phyloP scores from a whole-genome alignment of 495 filamentous ascomycete genomes.

The Trichocladium antarcticum region DNA sequence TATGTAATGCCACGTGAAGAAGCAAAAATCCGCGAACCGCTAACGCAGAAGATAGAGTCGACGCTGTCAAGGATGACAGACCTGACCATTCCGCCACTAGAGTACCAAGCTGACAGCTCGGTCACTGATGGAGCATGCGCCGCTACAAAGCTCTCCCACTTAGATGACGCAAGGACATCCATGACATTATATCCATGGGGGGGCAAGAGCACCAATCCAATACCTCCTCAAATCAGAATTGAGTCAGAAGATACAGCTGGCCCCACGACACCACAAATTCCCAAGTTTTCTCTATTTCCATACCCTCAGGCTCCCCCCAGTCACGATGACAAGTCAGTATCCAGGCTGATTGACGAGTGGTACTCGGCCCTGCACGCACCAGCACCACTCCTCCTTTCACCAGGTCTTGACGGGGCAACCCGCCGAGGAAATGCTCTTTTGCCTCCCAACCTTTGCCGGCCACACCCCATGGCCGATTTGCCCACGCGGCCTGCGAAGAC shows the following conservation, averaged over 20 bases:
- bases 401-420: no score
- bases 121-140: background rate
- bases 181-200: no score
- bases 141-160: no score
- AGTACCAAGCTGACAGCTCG: background rate
- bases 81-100: conserved; percentile 21
- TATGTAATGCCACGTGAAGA: background rate
- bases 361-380: background rate
- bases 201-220: no score
- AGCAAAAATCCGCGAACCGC: background rate
- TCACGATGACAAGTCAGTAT: background rate
- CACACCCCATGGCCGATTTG: background rate
- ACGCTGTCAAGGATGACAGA: conserved; percentile 34
- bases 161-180: no score
- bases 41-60: conserved; percentile 26
- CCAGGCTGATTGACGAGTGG: background rate
- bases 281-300: no score
- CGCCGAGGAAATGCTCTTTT: no score
- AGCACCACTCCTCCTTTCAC: no score
- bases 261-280: no score
- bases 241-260: no score
- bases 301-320: background rate
- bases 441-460: no score
- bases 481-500: background rate
- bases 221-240: no score